Percentiles rank a stretch among this genome's conserved stretches.
phyloP scores from a whole-genome alignment of 23 red algal genomes.

The Gracilaria caudata region DNA sequence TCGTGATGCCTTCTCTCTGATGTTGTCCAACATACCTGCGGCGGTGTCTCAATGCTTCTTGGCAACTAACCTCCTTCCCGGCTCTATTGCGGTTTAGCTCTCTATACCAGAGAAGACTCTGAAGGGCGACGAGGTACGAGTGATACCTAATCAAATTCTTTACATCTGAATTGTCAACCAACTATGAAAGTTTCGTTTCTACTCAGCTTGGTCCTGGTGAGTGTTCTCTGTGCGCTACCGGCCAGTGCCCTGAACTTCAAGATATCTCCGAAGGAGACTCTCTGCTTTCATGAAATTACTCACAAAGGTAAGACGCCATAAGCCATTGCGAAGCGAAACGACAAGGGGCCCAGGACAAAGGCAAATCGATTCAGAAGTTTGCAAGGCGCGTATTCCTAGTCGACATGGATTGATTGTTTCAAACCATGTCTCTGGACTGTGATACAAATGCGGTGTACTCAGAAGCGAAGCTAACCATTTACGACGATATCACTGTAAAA shows the following conservation, averaged over 20 bases:
- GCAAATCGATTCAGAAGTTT: not conserved
- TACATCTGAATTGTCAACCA: not conserved
- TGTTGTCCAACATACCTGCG: no score
- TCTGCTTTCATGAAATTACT: constrained; percentile 86
- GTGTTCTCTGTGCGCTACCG: not conserved
- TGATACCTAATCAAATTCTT: not conserved
- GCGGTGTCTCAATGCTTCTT: not conserved
- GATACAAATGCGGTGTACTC: not conserved
- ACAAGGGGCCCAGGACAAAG: not conserved
- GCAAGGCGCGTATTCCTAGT: not conserved
- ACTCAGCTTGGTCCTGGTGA: not conserved
- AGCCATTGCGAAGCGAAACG: not conserved
- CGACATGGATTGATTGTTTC: not conserved
- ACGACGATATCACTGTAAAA: not conserved
- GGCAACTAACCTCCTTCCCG: not conserved
- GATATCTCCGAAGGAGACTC: constrained; percentile 70
- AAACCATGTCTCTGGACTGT: not conserved
- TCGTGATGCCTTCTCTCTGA: not conserved
- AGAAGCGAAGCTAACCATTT: not conserved
- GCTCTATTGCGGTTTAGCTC: constrained; percentile 5
- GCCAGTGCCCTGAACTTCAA: constrained; percentile 69
- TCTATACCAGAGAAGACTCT: not conserved
- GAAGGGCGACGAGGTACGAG: not conserved
- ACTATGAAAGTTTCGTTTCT: not conserved
- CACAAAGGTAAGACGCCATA: constrained; percentile 62